These are phyloP conservation scores for Trichophyton schoenleinii DNA, from an alignment of 2,329 filamentous ascomycete genomes.

Conservation along the genomic window DNA sequence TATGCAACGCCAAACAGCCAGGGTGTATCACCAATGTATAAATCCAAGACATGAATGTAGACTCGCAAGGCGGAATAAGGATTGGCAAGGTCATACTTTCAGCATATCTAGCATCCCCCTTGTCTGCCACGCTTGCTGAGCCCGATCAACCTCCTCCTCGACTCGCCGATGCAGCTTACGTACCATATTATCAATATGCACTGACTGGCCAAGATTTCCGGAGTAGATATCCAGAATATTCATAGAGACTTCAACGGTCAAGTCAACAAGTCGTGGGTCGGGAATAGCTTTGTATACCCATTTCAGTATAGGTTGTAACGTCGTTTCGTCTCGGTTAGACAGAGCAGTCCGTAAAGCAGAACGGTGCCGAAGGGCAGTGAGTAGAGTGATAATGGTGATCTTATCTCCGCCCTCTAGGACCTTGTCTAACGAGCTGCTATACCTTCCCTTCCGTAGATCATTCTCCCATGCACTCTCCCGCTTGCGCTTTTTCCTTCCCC, in stretches of 20 bases:
- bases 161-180: slow-evolving; percentile 58
- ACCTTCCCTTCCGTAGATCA: slow-evolving; percentile 65
- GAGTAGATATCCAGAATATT: slow-evolving; percentile 79
- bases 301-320: slow-evolving; percentile 66
- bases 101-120: slow-evolving; percentile 79
- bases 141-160: slow-evolving; percentile 63
- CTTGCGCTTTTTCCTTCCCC: slow-evolving; percentile 51
- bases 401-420: slow-evolving; percentile 53
- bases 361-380: slow-evolving; percentile 76
- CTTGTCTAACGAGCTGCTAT: slow-evolving; percentile 63
- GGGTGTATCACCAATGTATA: background rate
- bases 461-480: slow-evolving; percentile 67
- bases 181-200: slow-evolving; percentile 59
- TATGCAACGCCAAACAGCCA: background rate
- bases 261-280: slow-evolving; percentile 65
- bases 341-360: slow-evolving; percentile 72
- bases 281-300: slow-evolving; percentile 74
- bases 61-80: background rate
- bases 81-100: slow-evolving; percentile 19
- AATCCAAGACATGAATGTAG: background rate
- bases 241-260: slow-evolving; percentile 73
- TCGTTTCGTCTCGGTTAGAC: slow-evolving; percentile 64
- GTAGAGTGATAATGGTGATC: slow-evolving; percentile 57
- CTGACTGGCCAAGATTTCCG: slow-evolving; percentile 60
- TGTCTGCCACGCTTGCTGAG: slow-evolving; percentile 69